Conservation (phyloP, 129 eudicot genomes). For the sunflower (Helianthus annuus) region DNA sequence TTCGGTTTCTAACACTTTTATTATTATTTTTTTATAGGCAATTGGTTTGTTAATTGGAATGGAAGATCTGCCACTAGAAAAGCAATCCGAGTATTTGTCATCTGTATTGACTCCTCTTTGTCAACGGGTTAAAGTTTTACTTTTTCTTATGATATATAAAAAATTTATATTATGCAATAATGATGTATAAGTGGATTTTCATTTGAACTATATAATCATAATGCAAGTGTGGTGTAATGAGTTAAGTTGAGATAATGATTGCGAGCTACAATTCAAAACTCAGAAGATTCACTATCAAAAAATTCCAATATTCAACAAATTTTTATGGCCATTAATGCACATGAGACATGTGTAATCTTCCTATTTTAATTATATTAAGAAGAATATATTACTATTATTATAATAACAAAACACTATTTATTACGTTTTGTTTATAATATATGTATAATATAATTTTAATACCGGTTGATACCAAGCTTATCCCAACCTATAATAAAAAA, state of each 20-base stretch:
- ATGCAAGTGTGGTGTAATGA: conserved; percentile 10
- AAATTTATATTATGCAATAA: conserved; percentile 6
- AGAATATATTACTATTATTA: no score
- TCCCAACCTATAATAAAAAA: no score
- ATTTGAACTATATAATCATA: conserved; percentile 16
- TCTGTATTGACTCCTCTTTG: conserved; percentile 92
- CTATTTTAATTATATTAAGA: no score
- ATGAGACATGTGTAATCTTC: conserved; percentile 33
- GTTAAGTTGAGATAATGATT: conserved; percentile 71
- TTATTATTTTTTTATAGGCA: conserved; percentile 43
- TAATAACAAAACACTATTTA: no score
- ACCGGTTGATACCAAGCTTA: no score
- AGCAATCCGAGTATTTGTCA: conserved; percentile 78
- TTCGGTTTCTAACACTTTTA: not conserved
- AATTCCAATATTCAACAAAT: conserved; percentile 72
- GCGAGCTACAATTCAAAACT: conserved; percentile 48
- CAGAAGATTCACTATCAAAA: conserved; percentile 58
- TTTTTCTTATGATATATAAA: not conserved
- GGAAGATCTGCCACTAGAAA: conserved; percentile 92
- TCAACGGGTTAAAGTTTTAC: conserved; percentile 70
- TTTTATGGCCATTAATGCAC: conserved; percentile 88
- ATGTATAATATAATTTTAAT: no score
- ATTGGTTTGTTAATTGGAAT: conserved; percentile 95
- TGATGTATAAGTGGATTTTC: not conserved
- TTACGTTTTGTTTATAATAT: no score